Evolutionary conservation across 768 basidiomycete genomes (phyloP).

Genomic region (Collybia sp.): DNA sequence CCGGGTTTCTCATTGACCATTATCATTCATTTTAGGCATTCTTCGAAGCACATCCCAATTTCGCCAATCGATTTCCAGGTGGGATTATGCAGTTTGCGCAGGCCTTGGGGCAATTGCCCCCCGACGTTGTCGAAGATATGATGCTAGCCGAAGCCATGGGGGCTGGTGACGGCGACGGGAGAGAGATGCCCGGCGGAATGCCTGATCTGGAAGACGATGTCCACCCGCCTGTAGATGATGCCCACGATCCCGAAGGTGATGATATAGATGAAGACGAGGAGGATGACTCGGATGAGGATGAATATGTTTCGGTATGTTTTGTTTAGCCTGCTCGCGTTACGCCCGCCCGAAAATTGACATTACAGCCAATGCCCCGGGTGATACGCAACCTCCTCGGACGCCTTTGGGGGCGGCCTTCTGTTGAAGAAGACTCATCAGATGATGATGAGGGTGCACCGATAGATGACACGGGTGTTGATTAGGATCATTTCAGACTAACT

Average conservation of each 20-base stretch:
- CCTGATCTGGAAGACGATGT: slow-evolving; percentile 25
- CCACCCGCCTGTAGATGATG: slow-evolving; percentile 12
- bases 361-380: slow-evolving; percentile 56
- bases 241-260: slow-evolving; percentile 8
- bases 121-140: slow-evolving; percentile 57
- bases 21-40: slow-evolving; percentile 29
- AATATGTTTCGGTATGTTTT: slow-evolving; percentile 44
- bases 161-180: slow-evolving; percentile 27
- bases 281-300: slow-evolving; percentile 38
- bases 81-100: slow-evolving; percentile 64
- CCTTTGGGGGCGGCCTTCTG: slow-evolving; percentile 44
- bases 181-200: slow-evolving; percentile 45
- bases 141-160: slow-evolving; percentile 43
- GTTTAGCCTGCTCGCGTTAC: neutral
- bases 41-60: slow-evolving; percentile 49
- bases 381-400: slow-evolving; percentile 55
- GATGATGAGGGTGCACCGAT: slow-evolving; percentile 31
- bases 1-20: neutral
- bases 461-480: slow-evolving; percentile 29
- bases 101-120: slow-evolving; percentile 46
- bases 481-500: neutral
- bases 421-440: slow-evolving; percentile 31
- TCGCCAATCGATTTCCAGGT: slow-evolving; percentile 57
- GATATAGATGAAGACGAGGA: slow-evolving; percentile 33
- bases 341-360: neutral